Percentiles rank a stretch among this genome's conserved stretches.
Evolutionary conservation across 805 yeast species (phyloP).

Genomic region (Candida sithepensis): DNA sequence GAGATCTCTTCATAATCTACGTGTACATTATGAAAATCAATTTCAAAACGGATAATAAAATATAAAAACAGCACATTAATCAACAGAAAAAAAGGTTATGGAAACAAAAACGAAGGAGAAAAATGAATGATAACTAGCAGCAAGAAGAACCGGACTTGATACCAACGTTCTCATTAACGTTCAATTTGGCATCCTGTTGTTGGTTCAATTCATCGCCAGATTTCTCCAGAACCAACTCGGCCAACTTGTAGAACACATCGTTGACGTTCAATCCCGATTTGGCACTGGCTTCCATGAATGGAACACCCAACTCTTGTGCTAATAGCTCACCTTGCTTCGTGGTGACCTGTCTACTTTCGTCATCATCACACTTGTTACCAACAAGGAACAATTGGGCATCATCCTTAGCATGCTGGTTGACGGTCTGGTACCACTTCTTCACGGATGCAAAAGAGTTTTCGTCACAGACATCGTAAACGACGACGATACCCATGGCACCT

Average conservation of each 20-base stretch:
- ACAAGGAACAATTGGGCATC: slow-evolving; percentile 92
- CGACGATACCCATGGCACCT: slow-evolving; percentile 84
- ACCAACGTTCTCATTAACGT: slow-evolving; percentile 22
- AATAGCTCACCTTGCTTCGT: slow-evolving; percentile 87
- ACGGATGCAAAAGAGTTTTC: slow-evolving; percentile 91
- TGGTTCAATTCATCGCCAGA: slow-evolving; percentile 42
- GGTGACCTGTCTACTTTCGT: slow-evolving; percentile 79
- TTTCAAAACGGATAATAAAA: neutral
- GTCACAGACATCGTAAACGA: slow-evolving; percentile 82
- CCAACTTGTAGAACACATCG: slow-evolving; percentile 85
- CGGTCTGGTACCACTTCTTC: slow-evolving; percentile 93
- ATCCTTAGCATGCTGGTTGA: slow-evolving; percentile 93
- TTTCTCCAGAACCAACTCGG: slow-evolving; percentile 80
- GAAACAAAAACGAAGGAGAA: neutral
- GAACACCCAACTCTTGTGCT: slow-evolving; percentile 82
- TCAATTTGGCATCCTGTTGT: slow-evolving; percentile 22
- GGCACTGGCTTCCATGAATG: slow-evolving; percentile 95
- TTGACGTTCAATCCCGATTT: slow-evolving; percentile 91
- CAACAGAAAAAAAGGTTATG: neutral
- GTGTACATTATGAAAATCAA: neutral
- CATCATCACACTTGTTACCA: slow-evolving; percentile 94
- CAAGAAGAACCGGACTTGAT: slow-evolving; percentile 23
- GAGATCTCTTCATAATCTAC: neutral
- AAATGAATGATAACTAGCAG: slow-evolving; percentile 15
- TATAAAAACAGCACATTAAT: neutral